Percentiles rank a stretch among this genome's conserved stretches.
Evolutionary conservation across 2,329 filamentous ascomycete genomes (phyloP).

Genomic region (Fusarium transvaalense): DNA sequence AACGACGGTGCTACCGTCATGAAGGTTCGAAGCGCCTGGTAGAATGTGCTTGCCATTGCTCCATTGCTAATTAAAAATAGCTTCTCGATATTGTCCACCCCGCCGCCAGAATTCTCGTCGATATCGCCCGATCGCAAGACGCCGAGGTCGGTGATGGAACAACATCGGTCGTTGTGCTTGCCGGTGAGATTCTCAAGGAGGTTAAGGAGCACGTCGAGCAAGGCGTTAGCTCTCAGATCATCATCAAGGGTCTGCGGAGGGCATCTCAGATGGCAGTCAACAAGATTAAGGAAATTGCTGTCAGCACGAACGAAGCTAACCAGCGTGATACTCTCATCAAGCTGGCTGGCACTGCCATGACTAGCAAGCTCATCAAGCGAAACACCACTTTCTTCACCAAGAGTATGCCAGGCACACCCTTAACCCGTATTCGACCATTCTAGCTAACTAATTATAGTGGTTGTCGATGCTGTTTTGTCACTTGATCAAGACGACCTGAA

Average conservation of each 20-base stretch:
- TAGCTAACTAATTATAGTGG: slow-evolving; percentile 73
- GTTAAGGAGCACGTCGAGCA: slow-evolving; percentile 96
- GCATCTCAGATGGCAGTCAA: slow-evolving; percentile 93
- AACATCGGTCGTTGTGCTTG: slow-evolving; percentile 95
- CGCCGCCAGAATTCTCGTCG: slow-evolving; percentile 94
- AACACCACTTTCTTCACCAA: slow-evolving; percentile 98
- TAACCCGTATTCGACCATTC: background rate
- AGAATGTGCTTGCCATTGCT: background rate
- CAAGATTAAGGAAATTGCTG: slow-evolving; percentile 97
- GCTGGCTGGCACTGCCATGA: slow-evolving; percentile 96
- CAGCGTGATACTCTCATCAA: slow-evolving; percentile 89
- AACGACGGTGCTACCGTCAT: slow-evolving; percentile 99
- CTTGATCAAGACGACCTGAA: slow-evolving; percentile 97
- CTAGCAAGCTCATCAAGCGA: slow-evolving; percentile 98
- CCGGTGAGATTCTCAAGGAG: slow-evolving; percentile 98
- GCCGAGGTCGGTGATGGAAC: slow-evolving; percentile 98
- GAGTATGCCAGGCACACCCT: slow-evolving; percentile 67
- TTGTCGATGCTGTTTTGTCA: slow-evolving; percentile 94
- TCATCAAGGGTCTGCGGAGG: slow-evolving; percentile 94
- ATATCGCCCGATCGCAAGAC: slow-evolving; percentile 98
- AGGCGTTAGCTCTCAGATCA: slow-evolving; percentile 95
- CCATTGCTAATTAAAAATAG: slow-evolving; percentile 57
- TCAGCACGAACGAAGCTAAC: slow-evolving; percentile 84
- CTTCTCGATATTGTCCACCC: slow-evolving; percentile 99
- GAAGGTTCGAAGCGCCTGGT: slow-evolving; percentile 73